These are phyloP conservation scores for Meyerozyma smithsonii DNA, from an alignment of 1,139 yeast species.

Conservation along the genomic window DNA sequence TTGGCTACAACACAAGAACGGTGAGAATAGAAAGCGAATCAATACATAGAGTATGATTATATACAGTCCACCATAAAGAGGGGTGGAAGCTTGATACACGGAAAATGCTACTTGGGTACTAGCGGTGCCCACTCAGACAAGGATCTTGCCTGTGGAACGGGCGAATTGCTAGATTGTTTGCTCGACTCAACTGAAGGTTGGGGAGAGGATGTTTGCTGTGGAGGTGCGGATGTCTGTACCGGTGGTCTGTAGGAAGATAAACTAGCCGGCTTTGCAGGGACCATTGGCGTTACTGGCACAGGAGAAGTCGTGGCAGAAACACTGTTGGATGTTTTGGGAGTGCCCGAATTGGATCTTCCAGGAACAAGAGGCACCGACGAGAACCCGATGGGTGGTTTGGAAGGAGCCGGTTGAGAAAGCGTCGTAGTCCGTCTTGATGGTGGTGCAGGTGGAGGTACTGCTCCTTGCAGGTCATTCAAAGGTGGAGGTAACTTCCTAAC, in stretches of 20 bases:
- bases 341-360: slow-evolving; percentile 27
- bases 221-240: slow-evolving; percentile 13
- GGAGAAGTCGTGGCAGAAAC: slow-evolving; percentile 12
- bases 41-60: not conserved
- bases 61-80: not conserved
- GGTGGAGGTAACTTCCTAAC: slow-evolving; percentile 21
- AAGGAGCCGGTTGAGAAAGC: slow-evolving; percentile 3
- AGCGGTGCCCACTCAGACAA: slow-evolving; percentile 58
- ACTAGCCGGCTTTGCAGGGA: slow-evolving; percentile 33
- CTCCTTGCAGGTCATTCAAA: not conserved
- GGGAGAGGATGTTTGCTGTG: slow-evolving; percentile 5
- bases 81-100: not conserved
- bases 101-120: slow-evolving; percentile 38
- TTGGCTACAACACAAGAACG: not conserved
- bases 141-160: slow-evolving; percentile 18
- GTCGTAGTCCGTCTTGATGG: slow-evolving; percentile 17
- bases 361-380: slow-evolving; percentile 39
- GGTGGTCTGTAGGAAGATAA: slow-evolving; percentile 13
- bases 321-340: slow-evolving; percentile 16
- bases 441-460: slow-evolving; percentile 26
- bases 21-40: not conserved
- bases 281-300: slow-evolving; percentile 24
- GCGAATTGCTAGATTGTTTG: slow-evolving; percentile 6
- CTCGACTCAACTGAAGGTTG: not conserved
- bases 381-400: slow-evolving; percentile 29